A percentile compares a stretch with the other conserved stretches of the same genome.
Evolutionary conservation across 202 grass and related monocot genomes (phyloP).

Genomic region (Alloteropsis angusta): DNA sequence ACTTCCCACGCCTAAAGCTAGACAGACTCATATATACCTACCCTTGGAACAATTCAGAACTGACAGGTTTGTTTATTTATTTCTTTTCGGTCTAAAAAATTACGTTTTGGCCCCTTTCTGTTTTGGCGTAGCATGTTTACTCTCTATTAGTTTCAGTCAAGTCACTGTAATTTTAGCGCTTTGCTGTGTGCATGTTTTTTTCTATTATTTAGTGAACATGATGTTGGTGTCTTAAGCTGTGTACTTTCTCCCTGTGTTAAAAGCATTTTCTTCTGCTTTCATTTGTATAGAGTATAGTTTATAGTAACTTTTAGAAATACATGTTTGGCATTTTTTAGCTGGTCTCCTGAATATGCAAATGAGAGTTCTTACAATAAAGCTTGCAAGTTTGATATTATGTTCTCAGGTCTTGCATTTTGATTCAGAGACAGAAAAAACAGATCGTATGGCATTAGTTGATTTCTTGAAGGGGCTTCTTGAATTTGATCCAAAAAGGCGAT

Average conservation of each 20-base stretch:
- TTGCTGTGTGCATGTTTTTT: not conserved
- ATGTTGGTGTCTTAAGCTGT: not conserved
- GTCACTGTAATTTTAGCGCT: not conserved
- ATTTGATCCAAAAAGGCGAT: constrained; percentile 83
- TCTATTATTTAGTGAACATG: not conserved
- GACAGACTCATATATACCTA: constrained; percentile 74
- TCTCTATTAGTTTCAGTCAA: not conserved
- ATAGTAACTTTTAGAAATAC: not conserved
- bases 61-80: constrained; percentile 43
- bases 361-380: constrained; percentile 37
- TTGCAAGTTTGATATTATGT: constrained; percentile 45
- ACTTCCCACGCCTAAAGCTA: constrained; percentile 72
- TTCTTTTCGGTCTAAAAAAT: not conserved
- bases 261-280: constrained; percentile 7
- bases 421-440: constrained; percentile 55
- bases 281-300: not conserved
- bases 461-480: constrained; percentile 97
- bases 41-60: constrained; percentile 70
- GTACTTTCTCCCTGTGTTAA: not conserved
- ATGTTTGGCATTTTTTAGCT: not conserved
- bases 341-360: constrained; percentile 8
- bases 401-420: constrained; percentile 60
- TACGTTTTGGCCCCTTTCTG: not conserved
- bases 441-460: constrained; percentile 73
- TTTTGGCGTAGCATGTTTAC: not conserved